Percentiles rank a stretch among this genome's conserved stretches.
These are phyloP conservation scores for Sergeia podlipaevii DNA, from an alignment of 208 protist species.

Conservation along the genomic window DNA sequence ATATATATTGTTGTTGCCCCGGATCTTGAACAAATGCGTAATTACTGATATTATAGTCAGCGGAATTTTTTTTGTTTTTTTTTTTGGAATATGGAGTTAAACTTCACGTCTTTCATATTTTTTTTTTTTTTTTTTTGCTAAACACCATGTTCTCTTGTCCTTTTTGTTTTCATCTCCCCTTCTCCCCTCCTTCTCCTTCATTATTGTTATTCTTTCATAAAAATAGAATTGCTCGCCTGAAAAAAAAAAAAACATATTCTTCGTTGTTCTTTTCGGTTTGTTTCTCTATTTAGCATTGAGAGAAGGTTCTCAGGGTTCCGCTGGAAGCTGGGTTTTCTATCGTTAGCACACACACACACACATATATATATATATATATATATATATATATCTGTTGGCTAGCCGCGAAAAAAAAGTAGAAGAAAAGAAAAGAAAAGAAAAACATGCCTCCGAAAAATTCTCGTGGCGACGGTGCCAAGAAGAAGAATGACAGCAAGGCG, in stretches of 20 bases:
- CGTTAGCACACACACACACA: no score
- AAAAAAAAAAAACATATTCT: constrained; percentile 1
- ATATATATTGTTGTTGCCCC: neutral
- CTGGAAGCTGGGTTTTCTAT: no score
- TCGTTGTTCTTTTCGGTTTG: neutral
- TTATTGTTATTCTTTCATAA: no score
- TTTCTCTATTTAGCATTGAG: neutral
- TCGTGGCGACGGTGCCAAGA: neutral
- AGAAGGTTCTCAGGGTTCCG: constrained; percentile 2
- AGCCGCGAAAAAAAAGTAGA: constrained; percentile 11
- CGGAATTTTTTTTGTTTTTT: constrained; percentile 1
- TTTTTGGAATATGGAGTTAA: no score
- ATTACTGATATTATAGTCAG: no score
- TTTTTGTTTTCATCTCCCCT: constrained; percentile 1
- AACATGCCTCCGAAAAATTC: neutral
- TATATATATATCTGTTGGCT: no score
- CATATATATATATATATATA: no score
- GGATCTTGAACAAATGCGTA: no score
- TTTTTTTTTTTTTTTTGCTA: neutral
- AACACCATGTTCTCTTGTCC: neutral
- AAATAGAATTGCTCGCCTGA: no score
- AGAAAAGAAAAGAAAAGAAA: constrained; percentile 9
- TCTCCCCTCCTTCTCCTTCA: no score
- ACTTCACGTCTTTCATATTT: neutral
- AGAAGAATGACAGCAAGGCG: neutral